Conservation (phyloP, 306 rosid genomes). For the Senna siamea region DNA sequence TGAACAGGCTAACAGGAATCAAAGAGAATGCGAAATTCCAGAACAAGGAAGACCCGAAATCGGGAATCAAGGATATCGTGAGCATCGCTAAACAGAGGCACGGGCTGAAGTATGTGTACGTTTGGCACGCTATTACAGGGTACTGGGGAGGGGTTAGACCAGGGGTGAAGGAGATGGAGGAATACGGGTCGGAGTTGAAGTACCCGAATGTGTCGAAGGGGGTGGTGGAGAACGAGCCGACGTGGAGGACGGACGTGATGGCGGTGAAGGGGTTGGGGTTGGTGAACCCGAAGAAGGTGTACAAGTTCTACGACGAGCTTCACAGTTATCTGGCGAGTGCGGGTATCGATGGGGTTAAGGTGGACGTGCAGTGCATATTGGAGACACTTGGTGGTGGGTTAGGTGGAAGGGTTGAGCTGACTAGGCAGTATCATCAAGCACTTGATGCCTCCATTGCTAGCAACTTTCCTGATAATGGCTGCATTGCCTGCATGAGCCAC, state of each 20-base stretch:
- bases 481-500: conserved; percentile 97
- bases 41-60: conserved; percentile 50
- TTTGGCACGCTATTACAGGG: conserved; percentile 95
- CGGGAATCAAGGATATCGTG: conserved; percentile 68
- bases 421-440: conserved; percentile 80
- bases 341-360: conserved; percentile 93
- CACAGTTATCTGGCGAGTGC: conserved; percentile 76
- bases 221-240: conserved; percentile 74
- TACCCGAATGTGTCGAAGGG: conserved; percentile 64
- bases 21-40: conserved; percentile 77
- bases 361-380: conserved; percentile 86
- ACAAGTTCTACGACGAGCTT: conserved; percentile 66
- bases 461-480: conserved; percentile 79
- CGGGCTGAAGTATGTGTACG: conserved; percentile 72
- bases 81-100: conserved; percentile 65
- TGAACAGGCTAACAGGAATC: conserved; percentile 64
- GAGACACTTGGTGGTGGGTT: conserved; percentile 82
- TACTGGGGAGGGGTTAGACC: conserved; percentile 96
- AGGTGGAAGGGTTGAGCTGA: conserved; percentile 87
- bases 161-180: conserved; percentile 70
- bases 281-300: conserved; percentile 66
- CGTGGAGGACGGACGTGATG: conserved; percentile 64
- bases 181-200: conserved; percentile 59
- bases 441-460: conserved; percentile 79
- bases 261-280: conserved; percentile 79